Evolutionary conservation across 441 rosid genomes (phyloP), one percentile per base, ranked within the genome.

Genomic region (Erodium trifolium): DNA sequence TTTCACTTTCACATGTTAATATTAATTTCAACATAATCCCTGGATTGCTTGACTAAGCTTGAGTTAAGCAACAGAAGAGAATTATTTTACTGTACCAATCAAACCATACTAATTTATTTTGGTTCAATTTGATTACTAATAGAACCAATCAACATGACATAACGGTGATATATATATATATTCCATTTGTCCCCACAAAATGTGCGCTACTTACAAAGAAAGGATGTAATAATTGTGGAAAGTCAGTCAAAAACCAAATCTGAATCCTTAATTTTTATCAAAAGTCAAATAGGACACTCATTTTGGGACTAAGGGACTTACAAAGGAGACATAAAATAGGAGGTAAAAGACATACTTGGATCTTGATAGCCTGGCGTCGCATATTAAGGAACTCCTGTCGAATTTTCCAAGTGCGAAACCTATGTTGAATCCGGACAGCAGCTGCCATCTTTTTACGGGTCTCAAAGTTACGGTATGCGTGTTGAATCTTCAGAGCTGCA

Each of bases 401-500:
- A 65, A 82, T 72, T 78, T 86, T 95, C 98, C 98, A 95, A 29
- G 88, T 71, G 51, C 96, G 98, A 74, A 90, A 92, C 83, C 96
- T 85, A 70, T 87, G 76, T 73, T 95, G 99, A 74, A 95, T 95
- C 49, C 76, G 86, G 12, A 71, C 91, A 81, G 95, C 99, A 64
- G 98, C 98, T 64, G 84, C 85, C 84, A 95, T 75, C 79, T 76
- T 86, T 81, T 90, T 95, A 66, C 80, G 82, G 0, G 72, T 69
- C 47, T 86, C 97, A 37, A 39, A 85, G 68, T 87, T 86, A 69
- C 96, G 96, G 47, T 80, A 95, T 14, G 98, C 98, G 67, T 92
- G 89, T 77, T 95, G 99, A 82, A 95, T 92, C 86, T 79, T 92
- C 91, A 95, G 72, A 4, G 98, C 98, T 13, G 98, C 97, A 69